Evolutionary conservation across 352 stramenopile genomes (phyloP).

Genomic region (Pythium periplocum): DNA sequence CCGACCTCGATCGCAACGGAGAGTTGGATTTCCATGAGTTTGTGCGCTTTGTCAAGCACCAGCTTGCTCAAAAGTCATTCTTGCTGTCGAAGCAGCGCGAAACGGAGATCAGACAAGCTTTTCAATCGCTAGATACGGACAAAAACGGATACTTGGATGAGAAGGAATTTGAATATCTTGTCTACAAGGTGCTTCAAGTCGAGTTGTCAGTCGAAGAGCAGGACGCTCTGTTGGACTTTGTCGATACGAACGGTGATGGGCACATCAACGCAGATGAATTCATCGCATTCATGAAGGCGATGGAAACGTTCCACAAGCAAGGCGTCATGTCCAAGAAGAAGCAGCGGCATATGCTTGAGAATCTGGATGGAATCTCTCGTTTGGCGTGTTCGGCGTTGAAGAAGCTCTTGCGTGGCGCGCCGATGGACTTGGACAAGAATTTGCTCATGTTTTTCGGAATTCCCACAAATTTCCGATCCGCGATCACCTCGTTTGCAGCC

Average conservation of each 20-base stretch:
- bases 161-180: slow-evolving; percentile 70
- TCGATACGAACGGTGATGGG: slow-evolving; percentile 57
- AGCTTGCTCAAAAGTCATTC: slow-evolving; percentile 53
- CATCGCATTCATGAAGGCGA: slow-evolving; percentile 64
- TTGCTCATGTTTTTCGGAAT: slow-evolving; percentile 74
- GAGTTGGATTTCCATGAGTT: slow-evolving; percentile 78
- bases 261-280: slow-evolving; percentile 68
- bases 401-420: slow-evolving; percentile 60
- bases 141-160: slow-evolving; percentile 64
- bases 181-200: slow-evolving; percentile 71
- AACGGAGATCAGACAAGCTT: slow-evolving; percentile 70
- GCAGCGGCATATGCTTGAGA: slow-evolving; percentile 30
- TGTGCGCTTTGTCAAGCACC: slow-evolving; percentile 54
- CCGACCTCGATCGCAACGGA: slow-evolving; percentile 61
- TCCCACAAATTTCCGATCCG: slow-evolving; percentile 70
- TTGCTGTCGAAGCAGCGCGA: slow-evolving; percentile 51
- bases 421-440: slow-evolving; percentile 62
- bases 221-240: slow-evolving; percentile 60
- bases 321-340: slow-evolving; percentile 22
- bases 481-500: slow-evolving; percentile 48
- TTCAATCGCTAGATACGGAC: slow-evolving; percentile 59
- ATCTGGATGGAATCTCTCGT: slow-evolving; percentile 36
- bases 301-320: slow-evolving; percentile 47
- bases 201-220: slow-evolving; percentile 72
- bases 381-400: slow-evolving; percentile 68